A percentile compares a stretch with the other conserved stretches of the same genome.
These are phyloP conservation scores for Lepidium africanum DNA, from an alignment of 345 rosid genomes.

Conservation along the genomic window DNA sequence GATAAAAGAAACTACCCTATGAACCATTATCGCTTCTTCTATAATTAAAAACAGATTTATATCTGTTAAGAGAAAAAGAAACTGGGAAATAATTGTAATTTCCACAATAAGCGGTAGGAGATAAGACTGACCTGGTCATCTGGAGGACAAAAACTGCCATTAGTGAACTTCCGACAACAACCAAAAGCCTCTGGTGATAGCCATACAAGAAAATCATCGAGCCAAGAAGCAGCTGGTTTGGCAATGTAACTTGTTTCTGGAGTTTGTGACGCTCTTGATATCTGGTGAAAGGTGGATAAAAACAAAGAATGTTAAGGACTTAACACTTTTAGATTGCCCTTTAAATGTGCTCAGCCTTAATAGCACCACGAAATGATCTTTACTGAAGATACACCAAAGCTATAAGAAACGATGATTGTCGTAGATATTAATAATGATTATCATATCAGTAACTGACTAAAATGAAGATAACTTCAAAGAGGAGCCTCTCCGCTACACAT, in stretches of 20 bases:
- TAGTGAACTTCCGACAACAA: constrained; percentile 78
- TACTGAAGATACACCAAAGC: constrained; percentile 9
- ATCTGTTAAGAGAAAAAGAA: not conserved
- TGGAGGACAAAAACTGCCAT: constrained; percentile 85
- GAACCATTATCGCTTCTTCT: constrained; percentile 2
- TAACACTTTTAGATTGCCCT: not conserved
- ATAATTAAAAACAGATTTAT: not conserved
- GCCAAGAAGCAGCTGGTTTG: constrained; percentile 99
- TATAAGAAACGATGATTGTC: constrained; percentile 1
- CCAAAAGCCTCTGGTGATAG: constrained; percentile 93
- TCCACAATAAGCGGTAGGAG: constrained; percentile 2
- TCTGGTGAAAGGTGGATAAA: constrained; percentile 35
- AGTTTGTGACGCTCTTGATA: constrained; percentile 67
- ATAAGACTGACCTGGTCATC: constrained; percentile 76
- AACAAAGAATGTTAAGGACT: constrained; percentile 4
- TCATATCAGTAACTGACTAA: not conserved
- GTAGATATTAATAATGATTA: not conserved
- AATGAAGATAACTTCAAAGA: not conserved
- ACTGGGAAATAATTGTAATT: constrained; percentile 1
- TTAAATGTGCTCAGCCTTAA: constrained; percentile 7
- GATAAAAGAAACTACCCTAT: not conserved
- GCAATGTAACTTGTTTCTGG: constrained; percentile 89
- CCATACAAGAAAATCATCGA: constrained; percentile 94
- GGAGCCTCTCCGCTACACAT: not conserved
- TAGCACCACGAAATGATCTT: constrained; percentile 13